Conservation (phyloP, 441 rosid genomes). For the Eruca vesicaria region DNA sequence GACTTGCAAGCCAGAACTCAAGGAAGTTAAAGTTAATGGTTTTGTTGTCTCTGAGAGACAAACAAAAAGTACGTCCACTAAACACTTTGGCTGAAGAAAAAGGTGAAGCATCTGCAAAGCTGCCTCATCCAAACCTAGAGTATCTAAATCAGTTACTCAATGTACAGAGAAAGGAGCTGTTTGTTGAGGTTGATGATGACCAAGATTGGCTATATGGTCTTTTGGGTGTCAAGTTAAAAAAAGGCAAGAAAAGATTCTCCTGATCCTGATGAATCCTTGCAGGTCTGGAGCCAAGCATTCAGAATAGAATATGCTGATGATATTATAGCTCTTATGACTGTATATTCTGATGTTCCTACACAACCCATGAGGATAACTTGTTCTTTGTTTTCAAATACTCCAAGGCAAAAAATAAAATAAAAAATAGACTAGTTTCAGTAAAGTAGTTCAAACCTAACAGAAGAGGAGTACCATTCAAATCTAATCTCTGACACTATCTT, state of each 20-base stretch:
- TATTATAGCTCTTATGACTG: constrained; percentile 33
- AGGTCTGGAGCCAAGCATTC: constrained; percentile 55
- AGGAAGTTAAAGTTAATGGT: constrained; percentile 49
- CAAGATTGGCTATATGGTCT: constrained; percentile 48
- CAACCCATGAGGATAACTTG: too few relatives aligned
- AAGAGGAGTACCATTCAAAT: neutral
- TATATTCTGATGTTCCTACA: too few relatives aligned
- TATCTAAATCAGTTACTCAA: constrained; percentile 46
- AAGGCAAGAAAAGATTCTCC: constrained; percentile 30
- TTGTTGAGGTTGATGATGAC: constrained; percentile 30
- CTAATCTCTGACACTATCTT: neutral
- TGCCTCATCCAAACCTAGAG: constrained; percentile 54
- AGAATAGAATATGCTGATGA: constrained; percentile 48
- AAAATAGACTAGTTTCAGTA: neutral
- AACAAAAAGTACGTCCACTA: constrained; percentile 9
- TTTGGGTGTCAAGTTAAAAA: constrained; percentile 16
- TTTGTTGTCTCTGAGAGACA: constrained; percentile 21
- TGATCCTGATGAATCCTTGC: constrained; percentile 28
- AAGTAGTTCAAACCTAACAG: neutral
- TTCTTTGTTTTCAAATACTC: neutral
- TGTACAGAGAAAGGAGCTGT: constrained; percentile 41
- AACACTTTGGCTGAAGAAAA: constrained; percentile 29
- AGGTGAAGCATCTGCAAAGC: constrained; percentile 40
- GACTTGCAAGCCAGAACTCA: constrained; percentile 31
- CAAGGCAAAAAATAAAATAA: neutral